Evolutionary conservation across 495 filamentous ascomycete species (phyloP).

Genomic region (Hypoxylon intermedium): DNA sequence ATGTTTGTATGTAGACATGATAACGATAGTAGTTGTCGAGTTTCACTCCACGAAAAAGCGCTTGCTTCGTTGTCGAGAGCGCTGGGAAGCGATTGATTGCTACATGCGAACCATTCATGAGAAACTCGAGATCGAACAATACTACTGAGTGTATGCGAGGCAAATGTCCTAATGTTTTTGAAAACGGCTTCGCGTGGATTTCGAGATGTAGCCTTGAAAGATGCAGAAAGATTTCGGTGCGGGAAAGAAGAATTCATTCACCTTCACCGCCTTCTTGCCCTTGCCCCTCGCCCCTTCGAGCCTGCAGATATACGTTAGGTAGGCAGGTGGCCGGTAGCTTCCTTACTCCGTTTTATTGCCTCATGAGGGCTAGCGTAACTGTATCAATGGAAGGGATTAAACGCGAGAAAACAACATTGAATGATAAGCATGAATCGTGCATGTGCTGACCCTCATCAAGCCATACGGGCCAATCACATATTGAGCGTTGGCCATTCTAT

Average conservation of each 20-base stretch:
- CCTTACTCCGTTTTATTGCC: background rate
- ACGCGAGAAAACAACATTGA: too few relatives aligned
- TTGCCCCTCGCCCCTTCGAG: background rate
- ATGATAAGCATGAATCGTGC: conserved; percentile 26
- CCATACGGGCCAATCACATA: conserved; percentile 1
- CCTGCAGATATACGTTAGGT: too few relatives aligned
- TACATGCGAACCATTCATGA: too few relatives aligned
- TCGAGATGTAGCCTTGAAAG: background rate
- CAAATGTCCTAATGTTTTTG: too few relatives aligned
- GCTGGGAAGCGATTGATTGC: too few relatives aligned
- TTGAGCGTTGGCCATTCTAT: background rate
- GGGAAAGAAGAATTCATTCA: background rate
- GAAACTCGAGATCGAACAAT: too few relatives aligned
- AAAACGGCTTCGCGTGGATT: background rate
- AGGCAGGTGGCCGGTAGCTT: too few relatives aligned
- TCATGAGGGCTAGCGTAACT: conserved; percentile 10
- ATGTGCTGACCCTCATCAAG: background rate
- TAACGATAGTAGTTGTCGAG: too few relatives aligned
- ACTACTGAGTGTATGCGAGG: too few relatives aligned
- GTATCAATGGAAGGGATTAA: background rate
- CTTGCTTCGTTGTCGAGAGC: too few relatives aligned
- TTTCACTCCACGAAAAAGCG: too few relatives aligned
- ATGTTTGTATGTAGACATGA: too few relatives aligned
- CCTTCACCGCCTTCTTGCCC: conserved; percentile 23
- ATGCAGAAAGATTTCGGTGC: background rate